A percentile compares a stretch with the other conserved stretches of the same genome.
These are phyloP conservation scores for Secale cereale DNA, from an alignment of 176 grass and related monocot species.

Conservation along the genomic window DNA sequence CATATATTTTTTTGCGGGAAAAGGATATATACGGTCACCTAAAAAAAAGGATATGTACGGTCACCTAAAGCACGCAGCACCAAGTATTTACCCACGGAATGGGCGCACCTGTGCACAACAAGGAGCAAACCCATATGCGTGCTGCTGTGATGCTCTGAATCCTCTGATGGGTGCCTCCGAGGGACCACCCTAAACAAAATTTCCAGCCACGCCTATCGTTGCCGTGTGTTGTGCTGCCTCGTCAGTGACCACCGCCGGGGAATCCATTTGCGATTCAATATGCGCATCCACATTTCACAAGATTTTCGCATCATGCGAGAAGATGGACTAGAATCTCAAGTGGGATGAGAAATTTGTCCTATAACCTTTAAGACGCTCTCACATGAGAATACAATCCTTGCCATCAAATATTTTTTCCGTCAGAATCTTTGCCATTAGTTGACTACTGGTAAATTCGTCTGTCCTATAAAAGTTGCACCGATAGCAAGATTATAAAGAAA, in stretches of 20 bases:
- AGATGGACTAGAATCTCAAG: neutral
- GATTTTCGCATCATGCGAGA: neutral
- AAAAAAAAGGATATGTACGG: no score
- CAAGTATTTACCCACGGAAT: neutral
- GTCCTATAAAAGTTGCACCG: no score
- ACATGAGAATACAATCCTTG: no score
- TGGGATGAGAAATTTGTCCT: neutral
- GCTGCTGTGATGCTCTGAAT: neutral
- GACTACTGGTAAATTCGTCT: no score
- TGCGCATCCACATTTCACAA: constrained; percentile 11
- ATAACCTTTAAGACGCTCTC: no score
- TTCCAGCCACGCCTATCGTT: neutral
- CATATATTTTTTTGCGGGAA: no score
- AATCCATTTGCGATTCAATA: constrained; percentile 16
- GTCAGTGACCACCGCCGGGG: constrained; percentile 36
- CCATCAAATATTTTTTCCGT: no score
- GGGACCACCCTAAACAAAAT: constrained; percentile 2
- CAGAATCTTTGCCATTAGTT: no score
- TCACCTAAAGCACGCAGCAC: neutral
- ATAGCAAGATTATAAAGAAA: no score
- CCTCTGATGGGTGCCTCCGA: neutral
- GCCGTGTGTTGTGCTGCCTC: neutral
- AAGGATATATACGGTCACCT: no score
- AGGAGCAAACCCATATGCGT: neutral
- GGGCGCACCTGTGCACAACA: neutral